These are phyloP conservation scores for Lepidium aucheri DNA, from an alignment of 345 rosid species.

Conservation along the genomic window DNA sequence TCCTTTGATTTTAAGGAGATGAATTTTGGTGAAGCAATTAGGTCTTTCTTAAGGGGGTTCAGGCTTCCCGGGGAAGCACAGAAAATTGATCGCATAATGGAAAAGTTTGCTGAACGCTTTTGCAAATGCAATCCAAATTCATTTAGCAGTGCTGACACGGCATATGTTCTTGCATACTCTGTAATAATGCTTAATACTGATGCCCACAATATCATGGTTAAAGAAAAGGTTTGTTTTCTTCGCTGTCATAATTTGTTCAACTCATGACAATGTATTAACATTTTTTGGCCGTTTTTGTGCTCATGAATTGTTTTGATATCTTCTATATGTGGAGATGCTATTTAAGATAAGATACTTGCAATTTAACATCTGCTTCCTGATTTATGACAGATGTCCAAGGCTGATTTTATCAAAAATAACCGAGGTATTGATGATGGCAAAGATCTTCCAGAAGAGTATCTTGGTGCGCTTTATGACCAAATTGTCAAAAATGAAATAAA, in stretches of 20 bases:
- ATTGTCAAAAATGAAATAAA: conserved; percentile 88
- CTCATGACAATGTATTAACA: background rate
- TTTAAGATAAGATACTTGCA: background rate
- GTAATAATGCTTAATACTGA: conserved; percentile 97
- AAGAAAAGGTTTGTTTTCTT: conserved; percentile 72
- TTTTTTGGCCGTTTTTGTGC: background rate
- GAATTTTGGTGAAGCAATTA: conserved; percentile 83
- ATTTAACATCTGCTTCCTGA: conserved; percentile 4
- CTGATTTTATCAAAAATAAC: conserved; percentile 77
- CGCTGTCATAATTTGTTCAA: conserved; percentile 7
- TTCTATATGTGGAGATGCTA: background rate
- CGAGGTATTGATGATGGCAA: conserved; percentile 96
- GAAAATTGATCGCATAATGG: conserved; percentile 96
- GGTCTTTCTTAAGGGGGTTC: conserved; percentile 87
- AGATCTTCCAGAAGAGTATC: conserved; percentile 90
- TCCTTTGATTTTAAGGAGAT: conserved; percentile 76
- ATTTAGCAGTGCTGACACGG: conserved; percentile 92
- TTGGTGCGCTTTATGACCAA: conserved; percentile 74
- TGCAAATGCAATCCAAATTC: conserved; percentile 89
- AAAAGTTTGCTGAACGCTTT: conserved; percentile 95
- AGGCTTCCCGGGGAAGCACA: conserved; percentile 98
- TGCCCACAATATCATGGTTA: conserved; percentile 94
- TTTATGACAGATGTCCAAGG: conserved; percentile 70
- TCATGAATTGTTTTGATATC: background rate
- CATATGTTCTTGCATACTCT: conserved; percentile 92